A percentile compares a stretch with the other conserved stretches of the same genome.
Conservation (phyloP, 768 basidiomycete species). For the Tricholoma sp. region DNA sequence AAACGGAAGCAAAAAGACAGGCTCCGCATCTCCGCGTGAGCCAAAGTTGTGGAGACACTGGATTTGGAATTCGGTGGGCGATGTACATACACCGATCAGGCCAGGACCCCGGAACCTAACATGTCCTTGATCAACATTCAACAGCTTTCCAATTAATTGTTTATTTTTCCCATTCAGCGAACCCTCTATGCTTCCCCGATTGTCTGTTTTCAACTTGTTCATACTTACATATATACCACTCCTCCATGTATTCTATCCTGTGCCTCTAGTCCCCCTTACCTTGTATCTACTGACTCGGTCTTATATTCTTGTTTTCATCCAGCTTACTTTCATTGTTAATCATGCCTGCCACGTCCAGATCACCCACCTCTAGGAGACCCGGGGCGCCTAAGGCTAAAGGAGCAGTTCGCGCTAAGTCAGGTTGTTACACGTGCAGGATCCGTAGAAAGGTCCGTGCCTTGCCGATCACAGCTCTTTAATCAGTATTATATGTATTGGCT, state of each 20-base stretch:
- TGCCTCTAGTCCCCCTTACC: constrained; percentile 14
- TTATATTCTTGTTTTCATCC: constrained; percentile 9
- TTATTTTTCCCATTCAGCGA: constrained; percentile 9
- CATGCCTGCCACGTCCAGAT: constrained; percentile 40
- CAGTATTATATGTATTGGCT: constrained; percentile 4
- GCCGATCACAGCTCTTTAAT: constrained; percentile 16
- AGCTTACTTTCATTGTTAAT: constrained; percentile 8
- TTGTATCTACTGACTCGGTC: constrained; percentile 9
- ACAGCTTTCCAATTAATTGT: constrained; percentile 7
- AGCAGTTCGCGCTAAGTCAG: constrained; percentile 79
- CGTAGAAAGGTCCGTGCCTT: constrained; percentile 60
- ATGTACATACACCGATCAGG: constrained; percentile 12
- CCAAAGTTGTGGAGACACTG: constrained; percentile 2
- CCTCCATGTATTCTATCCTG: constrained; percentile 21
- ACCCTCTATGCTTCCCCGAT: constrained; percentile 12
- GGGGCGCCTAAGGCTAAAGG: constrained; percentile 73
- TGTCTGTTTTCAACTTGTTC: constrained; percentile 19
- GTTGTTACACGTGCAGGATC: constrained; percentile 86
- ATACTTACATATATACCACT: constrained; percentile 31
- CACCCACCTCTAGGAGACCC: constrained; percentile 36
- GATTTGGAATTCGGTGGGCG: constrained; percentile 4
- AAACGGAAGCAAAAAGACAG: constrained; percentile 3
- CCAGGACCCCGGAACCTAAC: constrained; percentile 11
- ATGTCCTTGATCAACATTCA: constrained; percentile 4
- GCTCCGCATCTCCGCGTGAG: constrained; percentile 1